Evolutionary conservation across 2,329 filamentous ascomycete genomes (phyloP), one percentile per base, ranked within the genome.

Genomic region (Grosmannia penicillata): DNA sequence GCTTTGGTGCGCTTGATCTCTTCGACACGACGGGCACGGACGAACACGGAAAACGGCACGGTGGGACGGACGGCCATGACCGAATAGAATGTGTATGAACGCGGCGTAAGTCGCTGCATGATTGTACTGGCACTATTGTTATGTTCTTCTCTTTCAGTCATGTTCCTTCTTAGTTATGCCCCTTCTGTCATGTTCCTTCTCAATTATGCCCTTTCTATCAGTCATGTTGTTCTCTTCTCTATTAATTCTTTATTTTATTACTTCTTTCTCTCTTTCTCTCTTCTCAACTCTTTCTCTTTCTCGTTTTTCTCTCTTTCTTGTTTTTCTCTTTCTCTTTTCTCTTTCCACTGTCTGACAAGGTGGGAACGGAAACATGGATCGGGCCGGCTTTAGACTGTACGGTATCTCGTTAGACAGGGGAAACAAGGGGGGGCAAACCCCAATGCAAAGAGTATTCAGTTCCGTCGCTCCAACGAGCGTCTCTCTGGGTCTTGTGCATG

Each of bases 291-390:
- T 28, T 23, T 21, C 18, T 33, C 11, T 35, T 14, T 28, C 21
- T 13, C 25, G 24, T 24, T 31, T 34, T 41, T 13, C 17, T 21
- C 26, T 26, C 19, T 23, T 34, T 34, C 23, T 35, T 19, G 13
- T 35, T 11, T 25, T 15, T 23, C 3, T 23, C 17, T 19, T 9
- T 24, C 27, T 28, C 15, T 4, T 19, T 5, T 19, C 21, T 19
- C 18, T 23, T 31, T 37, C 18, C 15, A 11, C 19, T 27, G 26
- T 23, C 11, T 23, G 23, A 22, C 8, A 32, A 14, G 5, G 29
- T 29, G 33, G 22, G 37, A 24, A 22, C 30, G 31, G 37, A 21
- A 39, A 39, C 35, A 39, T 18, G 35, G 35, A 19, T 23, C 26
- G 13, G 5, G n/a, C n/a, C n/a, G n/a, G n/a, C n/a, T n/a, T n/a